Evolutionary conservation across 306 rosid species (phyloP).

Genomic region (Prunus mongolica): DNA sequence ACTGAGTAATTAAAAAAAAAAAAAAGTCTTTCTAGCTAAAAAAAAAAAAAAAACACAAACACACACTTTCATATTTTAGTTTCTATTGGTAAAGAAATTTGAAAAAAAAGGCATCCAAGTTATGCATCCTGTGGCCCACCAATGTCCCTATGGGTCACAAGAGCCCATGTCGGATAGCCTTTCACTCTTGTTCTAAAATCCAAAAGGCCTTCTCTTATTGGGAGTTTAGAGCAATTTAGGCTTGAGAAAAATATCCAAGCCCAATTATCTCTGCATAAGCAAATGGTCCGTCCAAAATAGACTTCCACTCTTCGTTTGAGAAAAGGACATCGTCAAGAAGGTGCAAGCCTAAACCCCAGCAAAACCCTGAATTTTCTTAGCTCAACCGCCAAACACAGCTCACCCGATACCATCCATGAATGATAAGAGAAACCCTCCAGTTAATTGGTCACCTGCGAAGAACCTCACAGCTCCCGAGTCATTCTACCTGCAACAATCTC

Average conservation of each 20-base stretch:
- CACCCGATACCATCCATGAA: slow-evolving; percentile 6
- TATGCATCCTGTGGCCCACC: too few relatives aligned
- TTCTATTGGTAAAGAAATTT: too few relatives aligned
- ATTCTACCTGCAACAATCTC: slow-evolving; percentile 34
- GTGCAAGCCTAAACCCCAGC: not conserved
- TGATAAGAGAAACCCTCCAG: slow-evolving; percentile 27
- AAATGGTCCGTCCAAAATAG: not conserved
- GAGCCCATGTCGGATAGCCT: too few relatives aligned
- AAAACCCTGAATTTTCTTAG: not conserved
- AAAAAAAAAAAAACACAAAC: too few relatives aligned
- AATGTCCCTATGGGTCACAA: too few relatives aligned
- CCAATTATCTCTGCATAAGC: not conserved
- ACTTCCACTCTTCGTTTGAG: not conserved
- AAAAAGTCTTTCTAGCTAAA: too few relatives aligned
- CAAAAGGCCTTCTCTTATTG: too few relatives aligned
- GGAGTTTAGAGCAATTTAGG: not conserved
- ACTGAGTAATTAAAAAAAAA: too few relatives aligned
- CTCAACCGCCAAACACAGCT: not conserved
- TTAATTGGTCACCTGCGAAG: slow-evolving; percentile 28
- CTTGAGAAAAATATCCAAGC: not conserved
- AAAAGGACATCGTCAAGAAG: not conserved
- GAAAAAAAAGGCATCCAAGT: too few relatives aligned
- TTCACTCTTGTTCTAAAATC: too few relatives aligned
- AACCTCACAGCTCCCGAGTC: slow-evolving; percentile 16
- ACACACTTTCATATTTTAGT: too few relatives aligned